Evolutionary conservation across 1,284 basidiomycete species (phyloP), one percentile per base, ranked within the genome.

Genomic region (Moniliophthora roreri): DNA sequence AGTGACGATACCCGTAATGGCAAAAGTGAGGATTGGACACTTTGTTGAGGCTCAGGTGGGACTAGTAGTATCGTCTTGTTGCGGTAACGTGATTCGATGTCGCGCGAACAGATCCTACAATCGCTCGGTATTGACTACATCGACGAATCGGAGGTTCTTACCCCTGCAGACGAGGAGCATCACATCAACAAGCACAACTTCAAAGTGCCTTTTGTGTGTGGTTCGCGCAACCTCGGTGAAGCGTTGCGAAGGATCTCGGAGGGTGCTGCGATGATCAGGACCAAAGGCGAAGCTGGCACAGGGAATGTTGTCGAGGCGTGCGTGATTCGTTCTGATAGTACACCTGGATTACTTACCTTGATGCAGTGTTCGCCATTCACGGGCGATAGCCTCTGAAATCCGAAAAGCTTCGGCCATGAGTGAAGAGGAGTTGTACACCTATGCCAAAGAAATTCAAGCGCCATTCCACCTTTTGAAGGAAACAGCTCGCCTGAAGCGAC

Each of bases 401-500:
- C 84, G 92, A 62, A 84, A 83, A 63, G 91, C 90, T 11, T 85
- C 89, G 61, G 81, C 85, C 36, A 93, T 95, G 92, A 88, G 76
- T 59, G 95, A 99, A 66, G 95, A 98, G 65, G 97, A 99, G 74
- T 84, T 99, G 5, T 98, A 97, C 71, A 82, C 86, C 3, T 95
- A 87, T 69, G 95, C 96, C 32, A 98, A 97, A 71, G 91, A 98
- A 37, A 85, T 96, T 50, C 84, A 89, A 63, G 96, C 95, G 0
- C 97, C 96, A n/a, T 97, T 92, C 78, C 95, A 99, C 72, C 79
- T 99, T 20, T 79, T 99, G 59, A 98, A 98, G 76, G 96, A 99
- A 76, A 93, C 93, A 1, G 95, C 96, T 10, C 81, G 95, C 48
- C 76, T 97, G 62, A 97, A 98, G 76, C 84, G 91, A 51, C 79